phyloP scores from a whole-genome alignment of 2,329 filamentous ascomycete genomes.

The Ophiocordyceps camponoti-leonardi region DNA sequence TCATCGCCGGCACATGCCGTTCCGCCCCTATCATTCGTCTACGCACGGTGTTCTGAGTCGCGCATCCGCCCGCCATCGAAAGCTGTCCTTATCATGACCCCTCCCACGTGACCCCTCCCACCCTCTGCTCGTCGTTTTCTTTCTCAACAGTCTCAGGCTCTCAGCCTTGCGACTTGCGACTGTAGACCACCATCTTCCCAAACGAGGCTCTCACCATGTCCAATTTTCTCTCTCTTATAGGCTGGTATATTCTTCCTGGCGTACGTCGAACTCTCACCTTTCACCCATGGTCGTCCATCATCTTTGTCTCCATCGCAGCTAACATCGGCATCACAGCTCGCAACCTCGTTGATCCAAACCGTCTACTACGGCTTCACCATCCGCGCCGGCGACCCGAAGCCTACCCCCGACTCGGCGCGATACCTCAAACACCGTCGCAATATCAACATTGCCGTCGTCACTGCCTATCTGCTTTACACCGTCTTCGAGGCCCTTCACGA shows the following conservation, averaged over 20 bases:
- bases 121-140: neutral
- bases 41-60: neutral
- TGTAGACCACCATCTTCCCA: neutral
- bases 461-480: constrained; percentile 75
- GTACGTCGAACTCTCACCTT: constrained; percentile 16
- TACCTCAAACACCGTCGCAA: constrained; percentile 59
- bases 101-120: neutral
- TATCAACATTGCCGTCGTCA: constrained; percentile 71
- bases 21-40: neutral
- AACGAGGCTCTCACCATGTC: constrained; percentile 23
- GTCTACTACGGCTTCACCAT: constrained; percentile 80
- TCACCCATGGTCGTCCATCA: neutral
- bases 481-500: constrained; percentile 83
- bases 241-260: constrained; percentile 38
- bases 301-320: neutral
- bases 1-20: neutral
- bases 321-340: constrained; percentile 37
- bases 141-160: too few species aligned
- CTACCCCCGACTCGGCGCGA: constrained; percentile 48
- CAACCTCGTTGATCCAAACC: constrained; percentile 59
- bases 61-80: neutral
- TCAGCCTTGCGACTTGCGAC: neutral
- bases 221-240: constrained; percentile 32
- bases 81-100: neutral
- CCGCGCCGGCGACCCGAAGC: constrained; percentile 73